Evolutionary conservation across 164 flowering plant genomes (phyloP).

Genomic region (Hamamelis virginiana): DNA sequence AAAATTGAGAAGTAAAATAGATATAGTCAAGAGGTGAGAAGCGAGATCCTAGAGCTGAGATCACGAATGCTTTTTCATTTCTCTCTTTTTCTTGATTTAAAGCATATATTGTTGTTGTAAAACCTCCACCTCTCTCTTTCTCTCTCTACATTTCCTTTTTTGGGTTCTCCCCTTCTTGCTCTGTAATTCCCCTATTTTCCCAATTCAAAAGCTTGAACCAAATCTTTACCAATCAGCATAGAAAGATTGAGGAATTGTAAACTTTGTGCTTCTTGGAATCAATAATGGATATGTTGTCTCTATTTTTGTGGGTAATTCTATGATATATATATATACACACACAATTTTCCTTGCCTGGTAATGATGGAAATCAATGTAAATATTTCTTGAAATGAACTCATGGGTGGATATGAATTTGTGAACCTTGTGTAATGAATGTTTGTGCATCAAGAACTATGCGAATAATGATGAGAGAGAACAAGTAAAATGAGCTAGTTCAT

Average conservation of each 20-base stretch:
- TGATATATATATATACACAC: too few relatives aligned
- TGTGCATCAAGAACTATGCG: background rate
- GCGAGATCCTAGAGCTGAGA: too few relatives aligned
- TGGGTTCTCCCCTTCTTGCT: constrained; percentile 13
- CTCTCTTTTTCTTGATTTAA: constrained; percentile 49
- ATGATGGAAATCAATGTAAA: background rate
- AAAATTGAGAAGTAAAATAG: too few relatives aligned
- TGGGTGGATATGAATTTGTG: background rate
- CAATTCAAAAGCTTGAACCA: background rate
- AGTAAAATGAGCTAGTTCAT: too few relatives aligned
- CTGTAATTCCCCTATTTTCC: constrained; percentile 15
- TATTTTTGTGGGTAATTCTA: background rate
- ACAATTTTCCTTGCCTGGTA: background rate
- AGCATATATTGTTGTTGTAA: constrained; percentile 22
- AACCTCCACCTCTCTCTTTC: too few relatives aligned
- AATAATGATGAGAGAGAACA: too few relatives aligned
- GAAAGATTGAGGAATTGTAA: background rate
- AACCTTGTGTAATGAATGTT: background rate
- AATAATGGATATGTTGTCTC: background rate
- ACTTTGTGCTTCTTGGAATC: background rate
- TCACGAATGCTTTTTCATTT: too few relatives aligned
- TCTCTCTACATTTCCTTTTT: constrained; percentile 30
- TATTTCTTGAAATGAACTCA: background rate
- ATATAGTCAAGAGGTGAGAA: too few relatives aligned
- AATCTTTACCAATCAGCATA: background rate